Evolutionary conservation across 371 early-diverging fungal genomes (phyloP), one percentile per base, ranked within the genome.

Genomic region (Thermomucor indicae-seudaticae): DNA sequence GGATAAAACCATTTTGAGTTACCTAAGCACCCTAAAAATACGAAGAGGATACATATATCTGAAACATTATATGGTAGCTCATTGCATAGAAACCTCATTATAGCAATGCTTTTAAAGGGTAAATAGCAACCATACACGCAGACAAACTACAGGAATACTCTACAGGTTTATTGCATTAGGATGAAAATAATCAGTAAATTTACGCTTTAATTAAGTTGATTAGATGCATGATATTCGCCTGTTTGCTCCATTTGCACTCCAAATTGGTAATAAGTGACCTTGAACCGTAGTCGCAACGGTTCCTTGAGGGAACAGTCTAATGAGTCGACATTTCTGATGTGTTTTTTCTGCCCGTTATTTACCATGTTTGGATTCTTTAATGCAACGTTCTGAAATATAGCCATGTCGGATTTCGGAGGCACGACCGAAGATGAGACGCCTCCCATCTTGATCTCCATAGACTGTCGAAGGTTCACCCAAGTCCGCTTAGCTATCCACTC

Each of bases 221-320:
- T 8, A 32, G 7, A 32, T 7, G 32, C 8, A 8, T 42, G 42
- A 42, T 63, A 86, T 48, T 85, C 86, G 4, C 91, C 89, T 22
- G 65, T 49, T 57, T 88, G 87, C 43, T 85, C 85, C 65, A 89
- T 87, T 19, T 71, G 62, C 8, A 84, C 83, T 11, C 86, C 89
- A 51, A 85, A 82, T 37, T 87, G 70, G 20, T 72, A 57, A 61
- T 88, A 91, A 20, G 75, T 73, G 3, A 89, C 70, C 48, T 81
- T 82, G 64, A 83, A 91, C 42, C 84, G 72, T 51, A 89, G 51
- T 20, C 86, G 76, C 25, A 88, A 53, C 25, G 78, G 66, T 25
- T 84, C 83, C 80, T 83, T 58, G 25, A 39, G 17, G 28, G 25
- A 27, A 49, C 29, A 24, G n/a, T 43, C 17, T 4, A 22, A 32